Base-by-base conservation (phyloP, 2,329 filamentous ascomycete genomes). In the Pochonia chlamydosporia region DNA sequence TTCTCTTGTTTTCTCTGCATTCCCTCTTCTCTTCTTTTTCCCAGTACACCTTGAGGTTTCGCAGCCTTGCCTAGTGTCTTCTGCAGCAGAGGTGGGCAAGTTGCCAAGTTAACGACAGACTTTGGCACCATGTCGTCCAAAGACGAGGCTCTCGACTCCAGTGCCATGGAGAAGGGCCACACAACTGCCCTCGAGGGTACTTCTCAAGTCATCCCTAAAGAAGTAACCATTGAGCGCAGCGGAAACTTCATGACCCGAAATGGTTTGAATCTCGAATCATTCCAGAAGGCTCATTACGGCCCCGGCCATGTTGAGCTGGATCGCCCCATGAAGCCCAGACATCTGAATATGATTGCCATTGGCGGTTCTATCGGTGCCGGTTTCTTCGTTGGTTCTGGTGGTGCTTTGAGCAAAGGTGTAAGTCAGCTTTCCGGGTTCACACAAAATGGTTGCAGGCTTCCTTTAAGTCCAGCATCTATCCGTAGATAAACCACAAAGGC, bases 311-410 rank as follows among this genome's bases (percentile, higher is more conserved):
- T 63, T 40, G 65, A 70, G 53, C 61, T 72, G 6, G 66, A 71
- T 49, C 63, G 65, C 44, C 59, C 63, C 54, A 75, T 81, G 67
- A 73, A 75, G 65, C 64, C 66, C 36, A 73, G 77, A 55, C 77
- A 80, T 62, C 63, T 81, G 57, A 74, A 81, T 62, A 79, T 79
- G 76, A 79, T 79, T 61, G 74, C 75, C 55, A 78, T 80, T 47
- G 75, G 48, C 20, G 48, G 48, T n/a, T 49, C 48, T 21, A 82
- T 82, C 40, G 78, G 78, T 59, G 78, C 78, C 50, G 78, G 78
- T 64, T 79, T 82, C 69, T 82, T 81, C 63, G 78, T 82, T 52
- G 77, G 78, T 56, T 78, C 75, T 10, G 77, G 77, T 50, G 60
- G 66, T 52, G 75, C 75, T 47, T 65, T 81, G 11, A 52, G 55